Conservation (phyloP, 805 yeast species). For the Lipomyces kockii region DNA sequence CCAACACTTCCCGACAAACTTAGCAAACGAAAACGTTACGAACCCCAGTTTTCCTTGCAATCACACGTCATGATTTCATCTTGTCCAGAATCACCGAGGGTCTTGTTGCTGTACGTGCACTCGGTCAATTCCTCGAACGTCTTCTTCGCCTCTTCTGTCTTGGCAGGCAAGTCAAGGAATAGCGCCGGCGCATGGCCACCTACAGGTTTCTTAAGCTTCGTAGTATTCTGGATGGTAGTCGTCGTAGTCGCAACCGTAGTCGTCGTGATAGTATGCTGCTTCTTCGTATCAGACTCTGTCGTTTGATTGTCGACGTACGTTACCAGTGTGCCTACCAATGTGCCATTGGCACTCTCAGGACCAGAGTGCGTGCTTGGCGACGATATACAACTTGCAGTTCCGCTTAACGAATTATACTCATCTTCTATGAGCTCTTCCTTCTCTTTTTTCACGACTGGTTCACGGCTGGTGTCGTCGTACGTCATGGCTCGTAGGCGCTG, state of each 20-base stretch:
- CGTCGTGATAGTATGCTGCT: background rate
- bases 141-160: conserved; percentile 68
- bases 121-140: conserved; percentile 61
- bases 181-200: conserved; percentile 20
- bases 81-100: conserved; percentile 72
- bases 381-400: background rate
- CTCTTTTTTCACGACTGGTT: background rate
- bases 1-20: conserved; percentile 14
- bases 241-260: background rate
- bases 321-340: background rate
- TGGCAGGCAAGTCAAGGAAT: conserved; percentile 50
- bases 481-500: background rate
- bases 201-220: background rate
- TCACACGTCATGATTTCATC: conserved; percentile 91
- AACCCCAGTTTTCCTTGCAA: conserved; percentile 59
- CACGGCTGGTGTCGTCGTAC: background rate
- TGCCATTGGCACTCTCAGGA: background rate
- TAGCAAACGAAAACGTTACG: conserved; percentile 1
- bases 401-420: background rate
- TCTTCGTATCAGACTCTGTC: background rate
- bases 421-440: background rate
- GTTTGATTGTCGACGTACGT: background rate
- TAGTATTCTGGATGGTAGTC: background rate
- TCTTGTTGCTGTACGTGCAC: conserved; percentile 66
- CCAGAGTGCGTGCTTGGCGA: background rate